These are phyloP conservation scores for Ustilago bromivora DNA, from an alignment of 1,284 basidiomycete genomes.

Conservation along the genomic window DNA sequence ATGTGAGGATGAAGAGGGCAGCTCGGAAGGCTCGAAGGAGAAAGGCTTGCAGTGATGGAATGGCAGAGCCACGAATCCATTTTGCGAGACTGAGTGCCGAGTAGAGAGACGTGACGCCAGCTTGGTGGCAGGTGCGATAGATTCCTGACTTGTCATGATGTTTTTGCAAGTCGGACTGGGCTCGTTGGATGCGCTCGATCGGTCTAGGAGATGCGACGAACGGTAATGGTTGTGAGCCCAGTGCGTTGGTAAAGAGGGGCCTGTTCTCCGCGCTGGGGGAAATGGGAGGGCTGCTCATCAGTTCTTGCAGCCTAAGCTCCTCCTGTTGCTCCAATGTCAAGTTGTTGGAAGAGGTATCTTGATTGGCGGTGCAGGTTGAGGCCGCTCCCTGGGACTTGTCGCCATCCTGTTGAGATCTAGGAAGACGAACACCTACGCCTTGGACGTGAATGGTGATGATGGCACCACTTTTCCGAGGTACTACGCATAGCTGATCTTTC, in stretches of 20 bases:
- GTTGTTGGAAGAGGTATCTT: background rate
- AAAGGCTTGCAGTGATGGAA: slow-evolving; percentile 25
- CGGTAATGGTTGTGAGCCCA: background rate
- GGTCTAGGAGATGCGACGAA: background rate
- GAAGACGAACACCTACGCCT: slow-evolving; percentile 55
- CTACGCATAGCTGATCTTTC: slow-evolving; percentile 13
- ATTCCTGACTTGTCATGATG: slow-evolving; percentile 10
- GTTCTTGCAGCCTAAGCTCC: slow-evolving; percentile 38
- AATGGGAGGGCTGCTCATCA: slow-evolving; percentile 46
- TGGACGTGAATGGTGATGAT: slow-evolving; percentile 58
- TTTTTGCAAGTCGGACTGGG: background rate
- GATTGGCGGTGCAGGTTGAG: background rate
- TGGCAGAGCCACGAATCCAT: slow-evolving; percentile 23
- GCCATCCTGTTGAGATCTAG: slow-evolving; percentile 22
- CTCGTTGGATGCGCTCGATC: too few species aligned
- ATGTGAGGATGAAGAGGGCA: slow-evolving; percentile 52
- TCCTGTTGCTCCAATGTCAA: slow-evolving; percentile 35
- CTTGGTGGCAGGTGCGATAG: slow-evolving; percentile 33
- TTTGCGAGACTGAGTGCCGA: slow-evolving; percentile 19
- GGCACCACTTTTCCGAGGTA: slow-evolving; percentile 27
- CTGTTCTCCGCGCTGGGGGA: slow-evolving; percentile 18
- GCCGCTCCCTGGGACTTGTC: background rate
- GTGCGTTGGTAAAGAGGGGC: slow-evolving; percentile 6
- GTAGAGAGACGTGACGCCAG: slow-evolving; percentile 35
- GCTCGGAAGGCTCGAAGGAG: slow-evolving; percentile 39